Evolutionary conservation across 2,329 filamentous ascomycete species (phyloP).

Genomic region (Clarireedia sp.): DNA sequence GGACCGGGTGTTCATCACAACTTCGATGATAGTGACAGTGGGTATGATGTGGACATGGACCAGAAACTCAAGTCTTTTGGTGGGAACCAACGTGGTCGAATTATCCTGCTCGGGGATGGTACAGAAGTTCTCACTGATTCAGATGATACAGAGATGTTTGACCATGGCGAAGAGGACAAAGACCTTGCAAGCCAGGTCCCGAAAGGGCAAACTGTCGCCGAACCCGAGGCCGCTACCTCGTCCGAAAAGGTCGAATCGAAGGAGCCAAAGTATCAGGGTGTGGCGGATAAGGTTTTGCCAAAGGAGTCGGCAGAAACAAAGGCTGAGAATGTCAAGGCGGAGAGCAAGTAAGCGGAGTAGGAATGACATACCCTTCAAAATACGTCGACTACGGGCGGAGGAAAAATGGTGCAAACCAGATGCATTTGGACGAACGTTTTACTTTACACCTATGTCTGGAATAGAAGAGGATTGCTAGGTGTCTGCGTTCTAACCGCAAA

Average conservation of each 20-base stretch:
- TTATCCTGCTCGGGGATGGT: constrained; percentile 92
- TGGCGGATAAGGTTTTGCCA: constrained; percentile 13
- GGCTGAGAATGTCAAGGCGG: not conserved
- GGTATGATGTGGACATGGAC: constrained; percentile 69
- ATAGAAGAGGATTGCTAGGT: constrained; percentile 16
- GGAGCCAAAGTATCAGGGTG: constrained; percentile 19
- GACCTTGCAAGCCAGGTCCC: constrained; percentile 78
- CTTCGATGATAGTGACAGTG: constrained; percentile 71
- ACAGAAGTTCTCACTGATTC: constrained; percentile 86
- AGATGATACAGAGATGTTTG: constrained; percentile 89
- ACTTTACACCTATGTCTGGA: constrained; percentile 19
- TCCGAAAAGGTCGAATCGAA: constrained; percentile 16
- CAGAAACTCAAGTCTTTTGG: constrained; percentile 55
- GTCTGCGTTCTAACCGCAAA: constrained; percentile 16
- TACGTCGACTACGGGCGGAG: constrained; percentile 2
- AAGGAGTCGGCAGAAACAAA: constrained; percentile 7
- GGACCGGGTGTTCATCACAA: constrained; percentile 76
- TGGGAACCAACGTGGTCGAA: constrained; percentile 67
- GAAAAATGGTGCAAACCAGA: constrained; percentile 9
- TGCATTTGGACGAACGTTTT: constrained; percentile 19
- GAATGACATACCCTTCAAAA: not conserved
- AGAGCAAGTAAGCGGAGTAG: constrained; percentile 4
- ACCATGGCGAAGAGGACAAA: constrained; percentile 77
- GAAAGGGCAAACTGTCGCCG: constrained; percentile 41
- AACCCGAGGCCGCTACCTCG: constrained; percentile 8